Conservation (phyloP, 176 grass and related monocot genomes). For the Metroxylon sagu region DNA sequence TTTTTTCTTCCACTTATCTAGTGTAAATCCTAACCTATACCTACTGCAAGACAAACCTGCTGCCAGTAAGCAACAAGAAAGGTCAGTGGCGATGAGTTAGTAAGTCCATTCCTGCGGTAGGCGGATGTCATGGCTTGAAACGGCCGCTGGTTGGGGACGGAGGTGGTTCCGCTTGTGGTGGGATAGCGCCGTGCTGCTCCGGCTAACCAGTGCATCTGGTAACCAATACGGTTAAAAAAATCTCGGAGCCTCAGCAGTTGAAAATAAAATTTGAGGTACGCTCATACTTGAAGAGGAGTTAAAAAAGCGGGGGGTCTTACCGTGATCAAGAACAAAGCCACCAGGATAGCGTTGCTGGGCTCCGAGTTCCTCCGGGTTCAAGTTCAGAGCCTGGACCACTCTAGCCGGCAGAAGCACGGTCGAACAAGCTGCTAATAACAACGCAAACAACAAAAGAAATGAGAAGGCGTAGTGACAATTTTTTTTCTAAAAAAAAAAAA, state of each 20-base stretch:
- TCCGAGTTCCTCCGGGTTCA: slow-evolving; percentile 70
- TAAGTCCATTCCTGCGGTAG: slow-evolving; percentile 21
- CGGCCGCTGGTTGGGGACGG: neutral
- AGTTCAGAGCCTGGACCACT: slow-evolving; percentile 81
- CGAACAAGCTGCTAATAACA: slow-evolving; percentile 41
- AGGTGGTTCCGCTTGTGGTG: slow-evolving; percentile 30
- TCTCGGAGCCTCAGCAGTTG: neutral
- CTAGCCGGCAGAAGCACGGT: slow-evolving; percentile 77
- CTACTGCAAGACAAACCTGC: neutral
- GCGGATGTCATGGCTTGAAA: slow-evolving; percentile 9
- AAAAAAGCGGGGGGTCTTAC: neutral
- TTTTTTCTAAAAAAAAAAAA: neutral
- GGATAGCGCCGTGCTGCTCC: slow-evolving; percentile 48
- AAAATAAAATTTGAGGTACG: neutral
- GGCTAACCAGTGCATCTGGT: slow-evolving; percentile 55
- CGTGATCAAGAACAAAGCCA: slow-evolving; percentile 47
- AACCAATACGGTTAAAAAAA: too few species aligned
- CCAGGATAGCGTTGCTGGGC: slow-evolving; percentile 58
- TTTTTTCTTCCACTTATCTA: too few species aligned
- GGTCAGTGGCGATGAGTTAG: neutral
- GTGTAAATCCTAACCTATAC: slow-evolving; percentile 25
- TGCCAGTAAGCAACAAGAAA: neutral
- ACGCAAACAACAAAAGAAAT: neutral
- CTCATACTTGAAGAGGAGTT: accelerated
- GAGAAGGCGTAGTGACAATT: neutral